Evolutionary conservation across 495 filamentous ascomycete genomes (phyloP), one percentile per base, ranked within the genome.

Genomic region (Eremomyces bilateralis): DNA sequence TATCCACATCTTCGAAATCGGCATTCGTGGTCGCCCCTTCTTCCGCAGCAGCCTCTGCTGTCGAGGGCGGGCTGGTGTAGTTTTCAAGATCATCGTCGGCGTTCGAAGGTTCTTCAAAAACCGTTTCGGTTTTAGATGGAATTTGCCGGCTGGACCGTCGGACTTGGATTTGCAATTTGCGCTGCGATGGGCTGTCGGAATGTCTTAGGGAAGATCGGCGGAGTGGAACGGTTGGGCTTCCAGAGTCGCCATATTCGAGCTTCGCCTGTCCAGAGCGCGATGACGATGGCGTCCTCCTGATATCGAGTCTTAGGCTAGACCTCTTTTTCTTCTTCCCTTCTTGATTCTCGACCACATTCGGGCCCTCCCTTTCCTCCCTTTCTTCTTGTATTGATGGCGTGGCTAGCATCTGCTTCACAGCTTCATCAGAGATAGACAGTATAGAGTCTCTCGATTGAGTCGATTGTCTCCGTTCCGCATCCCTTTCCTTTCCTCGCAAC

Each of bases 81-180:
- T n/a, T 17, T 22, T 44, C 41, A 19, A 28, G 35, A 4, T 36
- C 35, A 20, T 25, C 38, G 13, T 38, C 39, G 27, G 43, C 44
- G 15, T 47, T 42, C 34, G n/a, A n/a, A n/a, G n/a, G n/a, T n/a
- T 48, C 45, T 27, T 48, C 45, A n/a, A 37, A 37, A 12, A 48
- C 45, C 19, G 45, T 48, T 21, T 40, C 41, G 12, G 45, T 48
- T 33, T 45, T 48, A 35, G 44, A 44, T 39, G 45, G 36, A 37
- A 44, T 40, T 39, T 45, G 39, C 10, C 44, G 41, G 20, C 39
- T 45, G 6, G 28, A 28, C 22, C 37, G 40, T 12, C 45, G 39
- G 19, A 36, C 22, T 15, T 42, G 41, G 20, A 32, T 19, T 29
- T 35, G 34, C 21, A n/a, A n/a, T n/a, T 39, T 39, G 32, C 39